phyloP scores from a whole-genome alignment of 129 eudicot species.

The Artemisia tridentata region DNA sequence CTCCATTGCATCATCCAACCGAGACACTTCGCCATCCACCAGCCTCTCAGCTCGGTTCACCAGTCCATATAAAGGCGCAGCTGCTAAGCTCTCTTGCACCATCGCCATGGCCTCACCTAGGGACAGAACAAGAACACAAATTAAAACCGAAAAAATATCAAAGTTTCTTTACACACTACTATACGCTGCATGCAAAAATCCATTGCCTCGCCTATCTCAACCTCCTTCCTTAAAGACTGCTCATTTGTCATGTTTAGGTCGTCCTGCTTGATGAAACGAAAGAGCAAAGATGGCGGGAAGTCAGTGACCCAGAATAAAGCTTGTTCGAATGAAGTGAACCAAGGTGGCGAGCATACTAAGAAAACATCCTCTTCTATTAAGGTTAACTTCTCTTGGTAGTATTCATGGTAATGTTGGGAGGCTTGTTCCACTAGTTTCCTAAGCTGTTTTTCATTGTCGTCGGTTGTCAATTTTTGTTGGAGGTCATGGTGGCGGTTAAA shows the following conservation, averaged over 20 bases:
- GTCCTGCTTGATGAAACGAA: slow-evolving; percentile 19
- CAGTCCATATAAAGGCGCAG: slow-evolving; percentile 34
- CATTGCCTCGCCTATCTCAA: too few relatives aligned
- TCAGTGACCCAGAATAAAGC: slow-evolving; percentile 45
- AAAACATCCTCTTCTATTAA: slow-evolving; percentile 30
- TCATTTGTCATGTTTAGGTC: slow-evolving; percentile 19
- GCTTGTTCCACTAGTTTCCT: slow-evolving; percentile 24
- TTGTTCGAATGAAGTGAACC: slow-evolving; percentile 50
- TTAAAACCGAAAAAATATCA: too few relatives aligned
- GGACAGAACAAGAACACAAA: too few relatives aligned
- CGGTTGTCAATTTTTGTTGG: slow-evolving; percentile 27
- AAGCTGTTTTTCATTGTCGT: slow-evolving; percentile 3
- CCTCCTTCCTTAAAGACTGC: too few relatives aligned
- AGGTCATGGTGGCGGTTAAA: slow-evolving; percentile 24
- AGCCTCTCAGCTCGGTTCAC: slow-evolving; percentile 31
- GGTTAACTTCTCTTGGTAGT: slow-evolving; percentile 29
- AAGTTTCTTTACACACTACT: too few relatives aligned
- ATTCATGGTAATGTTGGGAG: slow-evolving; percentile 32
- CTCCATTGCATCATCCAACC: slow-evolving; percentile 37
- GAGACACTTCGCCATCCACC: slow-evolving; percentile 41
- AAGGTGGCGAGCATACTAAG: slow-evolving; percentile 42
- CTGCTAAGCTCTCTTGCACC: slow-evolving; percentile 52
- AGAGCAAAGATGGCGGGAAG: slow-evolving; percentile 40
- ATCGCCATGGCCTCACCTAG: slow-evolving; percentile 41
- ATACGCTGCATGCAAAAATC: too few relatives aligned